A percentile compares a stretch with the other conserved stretches of the same genome.
Conservation (phyloP, 2,329 filamentous ascomycete genomes). For the Mariannaea elegans region DNA sequence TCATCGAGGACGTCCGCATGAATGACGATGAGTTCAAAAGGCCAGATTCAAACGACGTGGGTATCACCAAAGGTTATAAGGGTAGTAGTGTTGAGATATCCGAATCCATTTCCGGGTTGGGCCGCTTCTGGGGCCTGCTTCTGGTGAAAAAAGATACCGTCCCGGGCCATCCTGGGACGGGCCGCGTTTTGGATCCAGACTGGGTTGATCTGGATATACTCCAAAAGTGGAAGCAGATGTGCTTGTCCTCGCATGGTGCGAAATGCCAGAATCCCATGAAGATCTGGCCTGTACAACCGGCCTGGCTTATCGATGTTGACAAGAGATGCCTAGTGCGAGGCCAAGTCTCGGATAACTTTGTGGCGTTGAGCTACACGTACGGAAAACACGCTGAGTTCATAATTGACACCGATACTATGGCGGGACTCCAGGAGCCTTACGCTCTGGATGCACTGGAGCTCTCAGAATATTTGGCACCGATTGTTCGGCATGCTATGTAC, state of each 20-base stretch:
- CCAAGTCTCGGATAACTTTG: not conserved
- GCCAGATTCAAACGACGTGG: not conserved
- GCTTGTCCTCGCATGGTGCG: not conserved
- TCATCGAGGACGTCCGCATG: not conserved
- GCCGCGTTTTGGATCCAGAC: constrained; percentile 5
- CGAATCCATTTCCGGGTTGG: not conserved
- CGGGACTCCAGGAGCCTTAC: not conserved
- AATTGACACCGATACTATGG: not conserved
- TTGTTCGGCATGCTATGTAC: constrained; percentile 6
- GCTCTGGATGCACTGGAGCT: not conserved
- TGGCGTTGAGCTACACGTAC: constrained; percentile 15
- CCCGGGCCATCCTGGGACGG: not conserved
- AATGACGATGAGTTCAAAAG: not conserved
- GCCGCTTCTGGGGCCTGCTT: not conserved
- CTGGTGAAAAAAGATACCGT: not conserved
- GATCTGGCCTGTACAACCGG: constrained; percentile 7
- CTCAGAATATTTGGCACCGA: not conserved
- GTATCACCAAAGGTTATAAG: not conserved
- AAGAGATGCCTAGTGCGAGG: constrained; percentile 7
- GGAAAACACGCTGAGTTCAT: not conserved
- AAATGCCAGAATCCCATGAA: constrained; percentile 8
- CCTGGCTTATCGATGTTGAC: constrained; percentile 8
- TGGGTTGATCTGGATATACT: constrained; percentile 14
- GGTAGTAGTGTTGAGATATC: not conserved
- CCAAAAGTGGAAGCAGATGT: constrained; percentile 1